Evolutionary conservation across 2,329 filamentous ascomycete species (phyloP), one percentile per base, ranked within the genome.

Genomic region (Leptosphaerulina australis): DNA sequence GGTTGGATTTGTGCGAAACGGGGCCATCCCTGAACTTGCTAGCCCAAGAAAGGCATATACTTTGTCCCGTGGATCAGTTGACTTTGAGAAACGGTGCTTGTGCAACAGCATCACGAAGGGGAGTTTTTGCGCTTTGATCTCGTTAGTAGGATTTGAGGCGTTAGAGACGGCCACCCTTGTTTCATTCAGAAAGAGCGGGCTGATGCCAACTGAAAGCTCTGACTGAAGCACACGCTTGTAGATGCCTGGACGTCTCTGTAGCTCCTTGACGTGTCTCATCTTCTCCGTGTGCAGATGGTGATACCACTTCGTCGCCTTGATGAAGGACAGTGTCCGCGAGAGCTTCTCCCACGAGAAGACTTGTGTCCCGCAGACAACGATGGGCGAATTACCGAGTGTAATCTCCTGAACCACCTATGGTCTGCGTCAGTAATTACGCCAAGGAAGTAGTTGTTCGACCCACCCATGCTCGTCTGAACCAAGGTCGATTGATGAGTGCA

Each of bases 381-480:
- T 14, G 5, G 64, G 56, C 7, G 55, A 53, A 22, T 58, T 63
- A 6, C 57, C 59, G 12, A 68, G 55, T 9, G 64, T 58, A 17
- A 67, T 64, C 31, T 67, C 64, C 52, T 69, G 65, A 12, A 69
- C 62, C 3, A 62, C 59, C 55, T 64, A 24, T 6, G n/a, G 26
- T 24, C 17, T 21, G 11, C 10, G 21, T 46, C 21, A 48, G 22
- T 26, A 3, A 9, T 6, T 22, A 14, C 21, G 33, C 9, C 9
- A 29, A 30, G 20, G 28, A 3, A 14, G 6, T 18, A 25, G 7
- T 14, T n/a, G 11, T 3, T n/a, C 10, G 10, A 54, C 54, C 25
- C 40, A 64, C 62, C 64, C 64, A 69, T 36, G 64, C 63, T 28
- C 63, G 53, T 36, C 58, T 60, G 50, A 68, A 68, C 63, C 66